Evolutionary conservation across 129 eudicot genomes (phyloP), one percentile per base, ranked within the genome.

Genomic region (Ambrosia trifida): DNA sequence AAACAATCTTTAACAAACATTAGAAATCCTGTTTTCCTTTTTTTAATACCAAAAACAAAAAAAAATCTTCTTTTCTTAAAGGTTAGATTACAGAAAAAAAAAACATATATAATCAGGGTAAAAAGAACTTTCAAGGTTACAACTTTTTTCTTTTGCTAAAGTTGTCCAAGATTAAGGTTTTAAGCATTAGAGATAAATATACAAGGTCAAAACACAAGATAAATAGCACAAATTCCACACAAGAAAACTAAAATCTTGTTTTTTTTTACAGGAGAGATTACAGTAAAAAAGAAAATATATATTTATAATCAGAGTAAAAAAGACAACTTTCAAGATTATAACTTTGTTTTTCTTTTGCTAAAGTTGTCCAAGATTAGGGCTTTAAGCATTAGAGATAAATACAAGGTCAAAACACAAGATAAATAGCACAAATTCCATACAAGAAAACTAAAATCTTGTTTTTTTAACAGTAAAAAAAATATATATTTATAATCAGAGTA

Each of bases 271-370:
- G 59, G 16, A 41, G 13, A 28, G 13, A 19, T 70, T 11, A 40
- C 14, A 36, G 54, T 5, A 61, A 24, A 72, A 47, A 35, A 6
- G 7, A 35, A 3, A 38, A 38, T 38, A 38, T 4, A 10, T 16
- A 44, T 28, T 50, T 38, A 10, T 16, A 44, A 41, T 50, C 65
- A 30, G 16, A n/a, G 19, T 49, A 49, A n/a, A 49, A 43, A 40
- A 40, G 19, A 49, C 20, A 61, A 72, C 49, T 47, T 40, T 40
- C 40, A 47, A 61, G 8, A 46, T 46, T 16, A 3, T 28, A 65
- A 40, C 53, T 72, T 69, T 11, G 44, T 59, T 58, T 5, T 72
- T 69, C 11, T 59, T 59, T 43, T 38, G 31, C 47, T 72, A 10
- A 60, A 8, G 68, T 11, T 62, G 16, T 28, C 43, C 69, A 45